Conservation (phyloP, 2,329 filamentous ascomycete species). For the Penicillium paneum region DNA sequence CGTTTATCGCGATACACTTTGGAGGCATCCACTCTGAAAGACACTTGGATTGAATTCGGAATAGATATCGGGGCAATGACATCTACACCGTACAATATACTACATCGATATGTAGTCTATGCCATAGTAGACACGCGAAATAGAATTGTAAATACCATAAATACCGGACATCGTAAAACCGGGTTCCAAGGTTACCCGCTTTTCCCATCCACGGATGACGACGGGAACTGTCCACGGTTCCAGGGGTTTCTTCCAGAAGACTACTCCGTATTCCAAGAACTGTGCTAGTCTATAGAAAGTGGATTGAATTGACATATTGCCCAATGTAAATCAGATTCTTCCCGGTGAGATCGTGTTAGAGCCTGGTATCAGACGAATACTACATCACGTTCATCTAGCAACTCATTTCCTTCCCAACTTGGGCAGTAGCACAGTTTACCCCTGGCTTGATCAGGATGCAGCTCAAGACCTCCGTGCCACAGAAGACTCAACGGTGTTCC, state of each 20-base stretch:
- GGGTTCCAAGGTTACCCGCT: neutral
- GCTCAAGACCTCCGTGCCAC: conserved; percentile 3
- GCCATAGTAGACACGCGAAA: neutral
- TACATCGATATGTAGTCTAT: neutral
- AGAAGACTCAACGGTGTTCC: neutral
- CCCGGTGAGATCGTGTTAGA: neutral
- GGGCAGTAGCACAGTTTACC: conserved; percentile 6
- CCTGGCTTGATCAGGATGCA: conserved; percentile 11
- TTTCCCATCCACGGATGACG: neutral
- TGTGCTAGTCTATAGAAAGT: neutral
- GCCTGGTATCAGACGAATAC: neutral
- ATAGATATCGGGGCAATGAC: neutral
- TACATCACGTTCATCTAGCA: neutral
- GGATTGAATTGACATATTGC: neutral
- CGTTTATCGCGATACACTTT: conserved; percentile 2
- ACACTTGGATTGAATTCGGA: neutral
- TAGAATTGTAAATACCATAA: neutral
- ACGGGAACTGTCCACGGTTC: neutral
- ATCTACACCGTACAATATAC: neutral
- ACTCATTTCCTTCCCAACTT: neutral
- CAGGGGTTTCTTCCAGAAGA: neutral
- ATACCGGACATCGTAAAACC: neutral
- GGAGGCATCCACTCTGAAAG: neutral
- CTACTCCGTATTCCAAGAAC: neutral
- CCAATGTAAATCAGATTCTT: neutral